Percentiles rank a stretch among this genome's conserved stretches.
These are phyloP conservation scores for Lichtheimia hyalospora DNA, from an alignment of 371 early-diverging fungal species.

Conservation along the genomic window DNA sequence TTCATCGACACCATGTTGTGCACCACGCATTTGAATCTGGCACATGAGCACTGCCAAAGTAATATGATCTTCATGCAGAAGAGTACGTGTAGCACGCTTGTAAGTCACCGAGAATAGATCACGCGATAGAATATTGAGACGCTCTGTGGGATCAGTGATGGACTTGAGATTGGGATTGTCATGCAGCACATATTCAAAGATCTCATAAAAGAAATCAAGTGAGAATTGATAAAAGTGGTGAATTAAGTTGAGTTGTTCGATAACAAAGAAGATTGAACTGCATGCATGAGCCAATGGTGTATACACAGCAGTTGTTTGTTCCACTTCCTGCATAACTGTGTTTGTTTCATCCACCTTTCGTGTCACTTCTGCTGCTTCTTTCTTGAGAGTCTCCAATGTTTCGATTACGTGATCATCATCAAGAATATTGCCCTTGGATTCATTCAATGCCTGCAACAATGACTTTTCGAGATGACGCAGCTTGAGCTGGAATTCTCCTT, in stretches of 20 bases:
- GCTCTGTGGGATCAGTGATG: constrained; percentile 69
- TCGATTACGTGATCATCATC: constrained; percentile 95
- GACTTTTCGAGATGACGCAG: constrained; percentile 93
- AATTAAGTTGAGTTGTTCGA: constrained; percentile 90
- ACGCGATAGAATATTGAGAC: constrained; percentile 74
- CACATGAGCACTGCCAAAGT: constrained; percentile 86
- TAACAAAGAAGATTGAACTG: constrained; percentile 92
- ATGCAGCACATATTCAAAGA: constrained; percentile 87
- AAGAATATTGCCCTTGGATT: constrained; percentile 94
- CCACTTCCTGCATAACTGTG: constrained; percentile 93
- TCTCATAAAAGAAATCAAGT: constrained; percentile 93
- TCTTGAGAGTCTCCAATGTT: constrained; percentile 93
- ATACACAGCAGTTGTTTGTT: constrained; percentile 85
- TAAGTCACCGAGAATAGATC: constrained; percentile 88
- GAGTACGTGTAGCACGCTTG: constrained; percentile 77
- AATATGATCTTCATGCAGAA: constrained; percentile 92
- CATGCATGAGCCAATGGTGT: constrained; percentile 92
- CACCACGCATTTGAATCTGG: constrained; percentile 79
- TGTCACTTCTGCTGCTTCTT: constrained; percentile 93
- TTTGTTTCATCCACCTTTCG: constrained; percentile 94
- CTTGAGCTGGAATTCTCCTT: constrained; percentile 94
- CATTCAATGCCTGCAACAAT: constrained; percentile 90
- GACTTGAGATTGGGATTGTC: constrained; percentile 74
- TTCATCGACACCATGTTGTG: constrained; percentile 57
- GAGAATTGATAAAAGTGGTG: constrained; percentile 98